Percentiles rank a stretch among this genome's conserved stretches.
Conservation (phyloP, 2,329 filamentous ascomycete species). For the Penicillium sp. region DNA sequence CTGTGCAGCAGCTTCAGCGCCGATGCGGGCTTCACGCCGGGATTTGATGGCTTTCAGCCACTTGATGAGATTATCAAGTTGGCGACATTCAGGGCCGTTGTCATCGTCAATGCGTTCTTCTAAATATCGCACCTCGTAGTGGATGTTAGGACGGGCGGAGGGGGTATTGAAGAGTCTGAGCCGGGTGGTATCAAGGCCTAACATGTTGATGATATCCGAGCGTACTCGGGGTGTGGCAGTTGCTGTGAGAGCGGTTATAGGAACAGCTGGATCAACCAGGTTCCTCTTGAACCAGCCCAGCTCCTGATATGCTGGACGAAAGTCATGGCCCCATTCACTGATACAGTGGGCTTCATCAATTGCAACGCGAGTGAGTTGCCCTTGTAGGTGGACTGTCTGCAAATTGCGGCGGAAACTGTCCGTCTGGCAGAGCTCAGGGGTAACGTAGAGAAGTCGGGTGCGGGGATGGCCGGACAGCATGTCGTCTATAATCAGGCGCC, state of each 20-base stretch:
- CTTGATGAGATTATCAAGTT: slow-evolving; percentile 69
- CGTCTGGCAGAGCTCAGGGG: slow-evolving; percentile 78
- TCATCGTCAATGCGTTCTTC: slow-evolving; percentile 30
- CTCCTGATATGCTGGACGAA: slow-evolving; percentile 84
- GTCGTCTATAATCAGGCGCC: slow-evolving; percentile 68
- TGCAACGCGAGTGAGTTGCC: slow-evolving; percentile 79
- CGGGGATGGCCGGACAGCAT: slow-evolving; percentile 81
- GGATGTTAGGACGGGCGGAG: slow-evolving; percentile 76
- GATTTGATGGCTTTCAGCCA: slow-evolving; percentile 73
- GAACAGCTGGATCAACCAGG: slow-evolving; percentile 67
- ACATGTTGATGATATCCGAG: slow-evolving; percentile 71
- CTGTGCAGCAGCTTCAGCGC: slow-evolving; percentile 15
- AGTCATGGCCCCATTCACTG: slow-evolving; percentile 97
- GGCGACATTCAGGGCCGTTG: slow-evolving; percentile 50
- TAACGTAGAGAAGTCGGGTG: slow-evolving; percentile 84
- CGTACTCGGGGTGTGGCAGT: slow-evolving; percentile 80
- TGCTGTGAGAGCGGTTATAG: slow-evolving; percentile 87
- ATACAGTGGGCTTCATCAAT: slow-evolving; percentile 97
- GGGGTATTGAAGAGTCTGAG: slow-evolving; percentile 76
- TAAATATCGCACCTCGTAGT: slow-evolving; percentile 75
- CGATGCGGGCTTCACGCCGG: slow-evolving; percentile 57
- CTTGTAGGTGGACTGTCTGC: slow-evolving; percentile 68
- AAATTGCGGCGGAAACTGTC: slow-evolving; percentile 73
- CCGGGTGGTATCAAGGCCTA: slow-evolving; percentile 61
- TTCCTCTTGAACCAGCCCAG: slow-evolving; percentile 75